Evolutionary conservation across 1,284 basidiomycete genomes (phyloP).

Genomic region (Heterobasidion irregulare): DNA sequence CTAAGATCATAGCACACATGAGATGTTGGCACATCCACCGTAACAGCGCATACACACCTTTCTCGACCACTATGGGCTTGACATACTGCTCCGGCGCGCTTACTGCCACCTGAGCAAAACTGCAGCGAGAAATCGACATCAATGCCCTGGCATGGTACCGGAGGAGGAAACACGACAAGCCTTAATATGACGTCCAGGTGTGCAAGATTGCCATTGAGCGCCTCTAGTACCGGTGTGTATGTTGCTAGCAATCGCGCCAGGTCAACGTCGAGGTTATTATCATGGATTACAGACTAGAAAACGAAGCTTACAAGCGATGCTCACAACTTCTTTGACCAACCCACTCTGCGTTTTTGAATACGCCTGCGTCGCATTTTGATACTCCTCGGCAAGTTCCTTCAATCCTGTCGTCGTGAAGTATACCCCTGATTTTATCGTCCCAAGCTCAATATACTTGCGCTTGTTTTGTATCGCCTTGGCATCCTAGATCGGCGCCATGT

Average conservation of each 20-base stretch:
- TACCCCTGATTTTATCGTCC: constrained; percentile 82
- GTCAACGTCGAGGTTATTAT: not conserved
- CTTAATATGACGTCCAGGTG: constrained; percentile 89
- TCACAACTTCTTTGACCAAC: constrained; percentile 90
- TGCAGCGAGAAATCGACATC: constrained; percentile 17
- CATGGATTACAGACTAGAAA: too few relatives aligned
- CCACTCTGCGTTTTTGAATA: constrained; percentile 76
- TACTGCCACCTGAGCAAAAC: constrained; percentile 86
- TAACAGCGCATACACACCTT: constrained; percentile 35
- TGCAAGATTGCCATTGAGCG: constrained; percentile 82
- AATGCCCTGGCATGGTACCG: not conserved
- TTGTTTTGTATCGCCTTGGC: constrained; percentile 65
- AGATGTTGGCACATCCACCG: not conserved
- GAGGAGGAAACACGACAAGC: constrained; percentile 29
- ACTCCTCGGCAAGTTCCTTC: constrained; percentile 70
- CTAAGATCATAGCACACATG: constrained; percentile 25
- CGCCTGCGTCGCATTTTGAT: constrained; percentile 57
- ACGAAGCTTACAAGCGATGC: constrained; percentile 85
- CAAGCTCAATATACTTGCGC: constrained; percentile 78
- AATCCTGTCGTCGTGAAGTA: constrained; percentile 87
- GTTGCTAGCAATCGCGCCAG: constrained; percentile 45
- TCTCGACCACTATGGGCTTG: constrained; percentile 69
- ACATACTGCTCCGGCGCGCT: constrained; percentile 86
- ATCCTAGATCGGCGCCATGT: constrained; percentile 43
- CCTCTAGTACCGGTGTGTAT: constrained; percentile 87